phyloP scores from a whole-genome alignment of 345 rosid genomes.

The Chamaenerion angustifolium region DNA sequence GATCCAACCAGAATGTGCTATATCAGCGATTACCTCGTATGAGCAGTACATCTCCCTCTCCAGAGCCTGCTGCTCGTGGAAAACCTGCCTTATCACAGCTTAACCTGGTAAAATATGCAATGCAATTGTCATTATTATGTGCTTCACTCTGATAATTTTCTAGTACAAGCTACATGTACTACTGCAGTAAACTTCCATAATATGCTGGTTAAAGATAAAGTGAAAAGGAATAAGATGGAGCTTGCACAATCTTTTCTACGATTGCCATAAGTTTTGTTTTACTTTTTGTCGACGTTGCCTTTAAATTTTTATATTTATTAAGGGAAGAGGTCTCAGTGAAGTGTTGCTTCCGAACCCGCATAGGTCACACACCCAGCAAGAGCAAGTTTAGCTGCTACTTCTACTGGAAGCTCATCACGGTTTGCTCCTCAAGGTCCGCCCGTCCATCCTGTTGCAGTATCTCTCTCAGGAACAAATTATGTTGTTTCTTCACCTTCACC shows the following conservation, averaged over 20 bases:
- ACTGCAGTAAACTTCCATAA: not conserved
- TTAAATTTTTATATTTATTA: no score
- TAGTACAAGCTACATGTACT: not conserved
- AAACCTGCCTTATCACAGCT: conserved; percentile 45
- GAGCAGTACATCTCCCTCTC: conserved; percentile 74
- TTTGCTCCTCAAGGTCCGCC: conserved; percentile 46
- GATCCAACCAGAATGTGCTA: conserved; percentile 35
- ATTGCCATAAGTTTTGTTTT: not conserved
- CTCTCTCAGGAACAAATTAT: conserved; percentile 73
- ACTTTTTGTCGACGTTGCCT: not conserved
- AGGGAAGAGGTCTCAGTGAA: no score
- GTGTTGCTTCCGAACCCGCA: not conserved
- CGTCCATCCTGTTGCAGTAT: conserved; percentile 35
- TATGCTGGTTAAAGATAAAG: not conserved
- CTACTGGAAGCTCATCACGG: conserved; percentile 57
- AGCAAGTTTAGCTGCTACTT: conserved; percentile 23
- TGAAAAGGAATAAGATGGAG: not conserved
- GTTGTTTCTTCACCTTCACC: conserved; percentile 83
- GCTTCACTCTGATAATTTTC: not conserved
- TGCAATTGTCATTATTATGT: not conserved
- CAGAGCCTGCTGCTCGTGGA: conserved; percentile 78
- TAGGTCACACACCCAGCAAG: conserved; percentile 53
- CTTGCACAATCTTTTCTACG: not conserved
- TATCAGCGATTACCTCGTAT: conserved; percentile 46
- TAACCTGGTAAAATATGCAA: conserved; percentile 30